These are phyloP conservation scores for Yarrowia deformans DNA, from an alignment of 805 yeast genomes.

Conservation along the genomic window DNA sequence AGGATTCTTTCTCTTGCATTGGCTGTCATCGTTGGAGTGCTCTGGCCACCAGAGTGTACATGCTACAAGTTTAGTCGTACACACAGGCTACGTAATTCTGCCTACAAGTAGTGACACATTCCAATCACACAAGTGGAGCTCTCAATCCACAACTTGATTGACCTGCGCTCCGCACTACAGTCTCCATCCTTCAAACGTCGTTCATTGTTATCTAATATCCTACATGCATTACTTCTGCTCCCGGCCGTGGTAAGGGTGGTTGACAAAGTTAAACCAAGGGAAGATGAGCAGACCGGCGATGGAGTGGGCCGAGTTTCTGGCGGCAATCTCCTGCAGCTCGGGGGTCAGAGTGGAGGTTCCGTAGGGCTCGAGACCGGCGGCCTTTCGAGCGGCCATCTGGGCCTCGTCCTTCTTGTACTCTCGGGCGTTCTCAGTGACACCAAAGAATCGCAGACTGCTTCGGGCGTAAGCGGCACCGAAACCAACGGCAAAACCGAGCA, in stretches of 20 bases:
- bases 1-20: too few relatives aligned
- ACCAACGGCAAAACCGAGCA: conserved; percentile 75
- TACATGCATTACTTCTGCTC: conserved; percentile 37
- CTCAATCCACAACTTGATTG: too few relatives aligned
- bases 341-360: conserved; percentile 68
- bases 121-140: too few relatives aligned
- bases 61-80: too few relatives aligned
- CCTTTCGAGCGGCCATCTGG: conserved; percentile 71
- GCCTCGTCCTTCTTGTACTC: conserved; percentile 77
- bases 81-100: too few relatives aligned
- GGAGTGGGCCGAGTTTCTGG: conserved; percentile 78
- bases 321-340: conserved; percentile 75
- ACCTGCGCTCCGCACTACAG: background rate
- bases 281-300: conserved; percentile 64
- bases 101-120: too few relatives aligned
- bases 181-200: conserved; percentile 1
- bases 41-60: too few relatives aligned
- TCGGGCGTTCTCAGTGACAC: conserved; percentile 71
- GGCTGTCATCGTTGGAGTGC: too few relatives aligned
- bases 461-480: conserved; percentile 72
- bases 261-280: conserved; percentile 84
- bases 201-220: conserved; percentile 34
- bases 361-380: conserved; percentile 71
- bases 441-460: conserved; percentile 77
- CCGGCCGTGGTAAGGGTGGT: conserved; percentile 80